Evolutionary conservation across 352 stramenopile species (phyloP).

Genomic region (Peronospora tabacina): DNA sequence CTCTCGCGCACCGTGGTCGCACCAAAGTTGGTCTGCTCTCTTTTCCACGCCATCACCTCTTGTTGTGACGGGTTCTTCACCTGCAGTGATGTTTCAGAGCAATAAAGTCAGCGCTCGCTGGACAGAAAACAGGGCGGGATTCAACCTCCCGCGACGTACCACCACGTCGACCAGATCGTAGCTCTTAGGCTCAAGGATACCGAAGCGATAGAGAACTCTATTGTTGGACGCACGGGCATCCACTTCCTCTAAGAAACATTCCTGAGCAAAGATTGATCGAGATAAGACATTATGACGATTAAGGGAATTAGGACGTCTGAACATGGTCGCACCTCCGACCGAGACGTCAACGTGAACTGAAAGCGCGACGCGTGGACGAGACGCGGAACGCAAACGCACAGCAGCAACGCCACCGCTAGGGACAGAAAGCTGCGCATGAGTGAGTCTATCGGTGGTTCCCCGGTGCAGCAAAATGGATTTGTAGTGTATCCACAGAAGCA

Average conservation of each 20-base stretch:
- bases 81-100: slow-evolving; percentile 8
- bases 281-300: neutral
- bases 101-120: neutral
- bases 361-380: slow-evolving; percentile 33
- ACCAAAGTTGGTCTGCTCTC: slow-evolving; percentile 52
- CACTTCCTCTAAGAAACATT: slow-evolving; percentile 56
- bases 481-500: slow-evolving; percentile 2
- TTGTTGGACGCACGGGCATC: slow-evolving; percentile 46
- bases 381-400: slow-evolving; percentile 13
- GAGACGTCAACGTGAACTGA: slow-evolving; percentile 38
- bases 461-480: neutral
- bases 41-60: slow-evolving; percentile 46
- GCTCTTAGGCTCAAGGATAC: slow-evolving; percentile 41
- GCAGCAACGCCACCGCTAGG: slow-evolving; percentile 14
- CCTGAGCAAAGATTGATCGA: slow-evolving; percentile 14
- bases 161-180: slow-evolving; percentile 50
- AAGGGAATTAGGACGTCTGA: neutral
- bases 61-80: slow-evolving; percentile 50
- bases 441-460: neutral
- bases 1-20: slow-evolving; percentile 55
- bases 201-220: slow-evolving; percentile 57
- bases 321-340: slow-evolving; percentile 26
- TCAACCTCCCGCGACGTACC: slow-evolving; percentile 18
- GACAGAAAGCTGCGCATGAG: slow-evolving; percentile 18
- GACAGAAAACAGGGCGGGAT: neutral